phyloP scores from a whole-genome alignment of 768 basidiomycete genomes.

The Hysterangium stoloniferum region DNA sequence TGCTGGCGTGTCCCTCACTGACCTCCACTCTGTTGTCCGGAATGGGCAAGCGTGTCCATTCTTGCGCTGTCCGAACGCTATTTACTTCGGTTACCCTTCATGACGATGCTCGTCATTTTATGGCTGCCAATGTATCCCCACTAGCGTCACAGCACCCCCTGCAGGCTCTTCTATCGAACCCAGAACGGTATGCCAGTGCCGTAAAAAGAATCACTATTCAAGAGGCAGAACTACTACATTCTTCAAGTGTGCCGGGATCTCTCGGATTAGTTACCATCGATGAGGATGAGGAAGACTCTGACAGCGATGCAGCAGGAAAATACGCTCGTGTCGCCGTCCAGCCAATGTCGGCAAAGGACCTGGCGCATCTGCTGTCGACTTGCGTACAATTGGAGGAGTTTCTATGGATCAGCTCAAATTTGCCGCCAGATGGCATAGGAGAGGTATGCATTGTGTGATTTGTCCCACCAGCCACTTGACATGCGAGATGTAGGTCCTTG shows the following conservation, averaged over 20 bases:
- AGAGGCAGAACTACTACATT: slow-evolving; percentile 3
- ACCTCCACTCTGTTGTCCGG: slow-evolving; percentile 18
- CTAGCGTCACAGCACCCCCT: slow-evolving; percentile 14
- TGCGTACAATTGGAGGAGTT: slow-evolving; percentile 24
- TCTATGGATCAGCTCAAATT: slow-evolving; percentile 25
- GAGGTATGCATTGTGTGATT: slow-evolving; percentile 24
- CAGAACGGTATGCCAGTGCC: slow-evolving; percentile 23
- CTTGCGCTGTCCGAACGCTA: slow-evolving; percentile 25
- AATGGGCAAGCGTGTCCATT: slow-evolving; percentile 25
- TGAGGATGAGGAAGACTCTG: slow-evolving; percentile 9
- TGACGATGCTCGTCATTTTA: slow-evolving; percentile 24
- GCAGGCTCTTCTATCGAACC: slow-evolving; percentile 25
- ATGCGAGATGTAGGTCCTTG: slow-evolving; percentile 18
- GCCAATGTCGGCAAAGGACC: slow-evolving; percentile 13
- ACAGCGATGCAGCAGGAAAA: slow-evolving; percentile 5
- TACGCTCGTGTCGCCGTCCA: slow-evolving; percentile 1
- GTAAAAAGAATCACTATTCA: slow-evolving; percentile 24
- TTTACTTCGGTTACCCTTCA: slow-evolving; percentile 23
- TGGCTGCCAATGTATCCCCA: neutral
- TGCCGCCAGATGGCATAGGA: slow-evolving; percentile 32
- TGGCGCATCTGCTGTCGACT: slow-evolving; percentile 13
- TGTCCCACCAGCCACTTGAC: neutral
- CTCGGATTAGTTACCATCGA: slow-evolving; percentile 11
- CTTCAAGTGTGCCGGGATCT: neutral
- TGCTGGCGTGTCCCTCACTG: slow-evolving; percentile 8